Conservation (phyloP, 257 asterid genomes). For the Avicennia marina region DNA sequence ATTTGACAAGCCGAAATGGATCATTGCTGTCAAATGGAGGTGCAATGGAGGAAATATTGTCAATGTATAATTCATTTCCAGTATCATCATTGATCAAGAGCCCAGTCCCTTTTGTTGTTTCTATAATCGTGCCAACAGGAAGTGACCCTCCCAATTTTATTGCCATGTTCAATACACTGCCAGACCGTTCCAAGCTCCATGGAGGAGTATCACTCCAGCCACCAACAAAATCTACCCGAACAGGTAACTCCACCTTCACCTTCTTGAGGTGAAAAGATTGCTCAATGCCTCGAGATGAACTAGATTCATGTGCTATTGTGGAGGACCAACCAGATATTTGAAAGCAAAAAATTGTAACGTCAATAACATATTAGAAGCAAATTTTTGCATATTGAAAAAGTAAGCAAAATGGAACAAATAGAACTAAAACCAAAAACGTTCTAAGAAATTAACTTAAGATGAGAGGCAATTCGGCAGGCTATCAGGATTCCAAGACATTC, state of each 20-base stretch:
- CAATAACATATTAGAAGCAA: neutral
- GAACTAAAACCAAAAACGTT: no score
- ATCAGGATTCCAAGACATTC: no score
- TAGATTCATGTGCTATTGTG: neutral
- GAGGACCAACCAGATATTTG: neutral
- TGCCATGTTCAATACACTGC: slow-evolving; percentile 95
- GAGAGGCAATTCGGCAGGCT: no score
- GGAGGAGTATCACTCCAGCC: slow-evolving; percentile 99
- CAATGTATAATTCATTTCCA: slow-evolving; percentile 49
- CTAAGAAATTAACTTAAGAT: no score
- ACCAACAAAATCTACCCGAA: slow-evolving; percentile 92
- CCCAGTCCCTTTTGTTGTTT: slow-evolving; percentile 50
- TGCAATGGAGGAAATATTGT: slow-evolving; percentile 45
- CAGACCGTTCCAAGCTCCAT: slow-evolving; percentile 97
- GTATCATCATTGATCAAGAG: slow-evolving; percentile 53
- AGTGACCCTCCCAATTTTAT: slow-evolving; percentile 66
- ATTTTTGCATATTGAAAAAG: no score
- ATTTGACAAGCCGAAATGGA: slow-evolving; percentile 89
- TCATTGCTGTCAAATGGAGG: slow-evolving; percentile 77
- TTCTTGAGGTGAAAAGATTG: slow-evolving; percentile 46
- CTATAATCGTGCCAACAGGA: slow-evolving; percentile 76
- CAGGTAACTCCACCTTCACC: slow-evolving; percentile 89
- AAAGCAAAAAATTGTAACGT: no score
- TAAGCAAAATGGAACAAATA: no score
- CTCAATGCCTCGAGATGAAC: slow-evolving; percentile 26